Evolutionary conservation across 2,329 filamentous ascomycete species (phyloP), one percentile per base, ranked within the genome.

Genomic region (Fusarium gaditjirri): DNA sequence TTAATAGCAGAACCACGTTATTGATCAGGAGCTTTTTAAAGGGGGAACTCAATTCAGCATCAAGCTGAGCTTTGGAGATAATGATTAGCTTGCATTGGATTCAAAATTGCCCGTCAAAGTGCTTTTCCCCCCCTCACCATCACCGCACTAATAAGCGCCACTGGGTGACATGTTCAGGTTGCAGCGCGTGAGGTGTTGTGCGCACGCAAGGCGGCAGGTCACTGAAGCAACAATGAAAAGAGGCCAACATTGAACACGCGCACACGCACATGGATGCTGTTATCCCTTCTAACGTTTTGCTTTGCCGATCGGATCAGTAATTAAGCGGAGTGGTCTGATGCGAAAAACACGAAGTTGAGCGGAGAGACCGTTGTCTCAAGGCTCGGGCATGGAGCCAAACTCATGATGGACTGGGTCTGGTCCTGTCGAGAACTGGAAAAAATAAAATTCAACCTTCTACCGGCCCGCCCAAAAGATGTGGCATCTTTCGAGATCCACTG

Each of bases 351-450:
- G n/a, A 52, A 43, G 23, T 57, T 49, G 54, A 36, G 41, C 41
- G 52, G 41, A 46, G 33, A 44, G 38, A 27, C 61, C 61, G 55
- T 52, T 61, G 61, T 61, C 61, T 61, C 44, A 61, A 44, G 33
- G 55, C 38, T 61, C 39, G 38, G 47, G 35, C 47, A n/a, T 41
- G n/a, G 43, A n/a, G 13, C 55, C 55, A 61, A 23, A 35, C 41
- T 36, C 41, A 36, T 61, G 41, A 61, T 46, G 41, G 59, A 23
- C 11, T 61, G 59, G 52, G 16, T 21, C 17, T 33, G 23, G 33
- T 25, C 23, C 23, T 29, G 41, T 36, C 38, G 17, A 23, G 23
- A 23, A 23, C 13, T 29, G 9, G 6, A 11, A 31, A 31, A 31
- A 31, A 31, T 33, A 61, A 38, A 27, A 11, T 31, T 29, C 46